Conservation (phyloP, 306 rosid species). For the Corylus avellana region DNA sequence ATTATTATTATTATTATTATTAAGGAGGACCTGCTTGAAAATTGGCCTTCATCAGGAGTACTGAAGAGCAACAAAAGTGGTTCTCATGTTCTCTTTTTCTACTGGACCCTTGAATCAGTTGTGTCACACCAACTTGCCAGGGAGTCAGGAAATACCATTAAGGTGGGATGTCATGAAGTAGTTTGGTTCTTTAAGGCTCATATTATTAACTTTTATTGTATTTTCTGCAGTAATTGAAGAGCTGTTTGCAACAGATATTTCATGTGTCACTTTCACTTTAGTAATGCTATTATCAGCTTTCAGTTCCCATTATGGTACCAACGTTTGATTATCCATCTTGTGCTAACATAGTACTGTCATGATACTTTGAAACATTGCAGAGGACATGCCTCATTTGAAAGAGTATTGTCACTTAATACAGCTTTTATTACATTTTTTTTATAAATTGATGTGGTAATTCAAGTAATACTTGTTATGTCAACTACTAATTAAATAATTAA, state of each 20-base stretch:
- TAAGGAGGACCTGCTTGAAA: no score
- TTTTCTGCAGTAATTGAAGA: neutral
- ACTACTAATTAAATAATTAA: no score
- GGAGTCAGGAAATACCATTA: neutral
- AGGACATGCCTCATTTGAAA: neutral
- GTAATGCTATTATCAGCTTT: neutral
- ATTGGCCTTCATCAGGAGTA: no score
- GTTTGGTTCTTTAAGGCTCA: neutral
- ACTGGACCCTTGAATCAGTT: neutral
- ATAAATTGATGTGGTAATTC: no score
- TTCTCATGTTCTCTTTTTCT: no score
- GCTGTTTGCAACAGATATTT: neutral
- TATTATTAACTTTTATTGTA: neutral
- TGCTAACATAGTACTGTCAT: no score
- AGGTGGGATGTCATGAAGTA: neutral
- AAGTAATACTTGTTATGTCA: no score
- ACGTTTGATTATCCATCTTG: neutral
- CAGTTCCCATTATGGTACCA: neutral
- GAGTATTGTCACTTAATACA: neutral
- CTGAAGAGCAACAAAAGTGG: no score
- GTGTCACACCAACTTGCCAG: neutral
- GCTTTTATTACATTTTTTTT: no score
- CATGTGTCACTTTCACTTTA: neutral
- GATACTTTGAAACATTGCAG: neutral
- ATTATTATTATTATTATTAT: no score